A percentile compares a stretch with the other conserved stretches of the same genome.
Conservation (phyloP, 2,329 filamentous ascomycete species). For the Pseudopithomyces maydicus region DNA sequence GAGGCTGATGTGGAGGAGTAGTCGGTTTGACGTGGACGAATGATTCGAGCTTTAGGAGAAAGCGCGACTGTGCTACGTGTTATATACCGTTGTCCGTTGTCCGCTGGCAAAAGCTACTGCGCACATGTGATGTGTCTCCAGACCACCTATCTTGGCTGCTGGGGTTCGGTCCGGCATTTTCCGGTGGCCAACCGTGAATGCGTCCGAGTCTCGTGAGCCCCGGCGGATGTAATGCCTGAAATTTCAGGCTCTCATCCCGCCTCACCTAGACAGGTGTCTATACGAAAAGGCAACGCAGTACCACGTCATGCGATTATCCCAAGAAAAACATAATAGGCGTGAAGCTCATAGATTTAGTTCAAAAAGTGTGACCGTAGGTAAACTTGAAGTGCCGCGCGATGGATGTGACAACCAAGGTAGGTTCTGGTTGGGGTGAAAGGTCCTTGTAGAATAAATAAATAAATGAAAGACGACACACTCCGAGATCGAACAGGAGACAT, state of each 20-base stretch:
- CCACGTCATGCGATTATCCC: too few relatives aligned
- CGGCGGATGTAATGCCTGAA: not conserved
- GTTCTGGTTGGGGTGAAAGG: too few relatives aligned
- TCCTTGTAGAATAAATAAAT: too few relatives aligned
- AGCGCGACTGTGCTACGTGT: not conserved
- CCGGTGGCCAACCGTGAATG: not conserved
- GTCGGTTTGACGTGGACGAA: slow-evolving; percentile 5
- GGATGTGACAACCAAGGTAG: too few relatives aligned
- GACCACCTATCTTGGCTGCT: not conserved
- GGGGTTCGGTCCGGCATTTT: slow-evolving; percentile 1
- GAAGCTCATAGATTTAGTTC: too few relatives aligned
- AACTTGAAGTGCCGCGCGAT: too few relatives aligned
- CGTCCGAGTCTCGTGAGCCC: not conserved
- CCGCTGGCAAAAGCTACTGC: slow-evolving; percentile 1
- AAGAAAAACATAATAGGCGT: too few relatives aligned
- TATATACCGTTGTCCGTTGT: not conserved
- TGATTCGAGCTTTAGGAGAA: not conserved
- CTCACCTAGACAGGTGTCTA: not conserved
- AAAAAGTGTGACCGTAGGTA: too few relatives aligned
- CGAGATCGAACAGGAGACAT: too few relatives aligned
- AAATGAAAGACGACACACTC: too few relatives aligned
- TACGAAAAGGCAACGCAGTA: too few relatives aligned
- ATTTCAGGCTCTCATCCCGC: not conserved
- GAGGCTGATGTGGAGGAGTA: not conserved
- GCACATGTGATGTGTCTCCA: slow-evolving; percentile 1